Evolutionary conservation across 1,139 yeast genomes (phyloP).

Genomic region (Groenewaldozyma auringiensis): DNA sequence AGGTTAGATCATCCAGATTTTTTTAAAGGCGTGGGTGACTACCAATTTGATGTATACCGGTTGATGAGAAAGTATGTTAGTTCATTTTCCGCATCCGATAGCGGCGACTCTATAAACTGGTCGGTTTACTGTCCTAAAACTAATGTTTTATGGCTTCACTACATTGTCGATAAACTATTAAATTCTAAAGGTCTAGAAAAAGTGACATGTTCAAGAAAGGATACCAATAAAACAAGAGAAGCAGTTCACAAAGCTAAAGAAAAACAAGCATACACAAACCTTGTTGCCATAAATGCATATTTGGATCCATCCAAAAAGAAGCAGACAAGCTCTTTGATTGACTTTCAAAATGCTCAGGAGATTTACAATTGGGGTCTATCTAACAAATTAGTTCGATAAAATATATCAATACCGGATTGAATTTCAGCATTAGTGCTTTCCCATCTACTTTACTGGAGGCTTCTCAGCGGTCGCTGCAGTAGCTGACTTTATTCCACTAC

Average conservation of each 20-base stretch:
- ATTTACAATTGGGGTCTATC: conserved; percentile 27
- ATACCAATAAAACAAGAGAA: conserved; percentile 16
- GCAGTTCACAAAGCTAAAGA: no score
- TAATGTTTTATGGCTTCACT: conserved; percentile 46
- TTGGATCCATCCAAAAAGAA: conserved; percentile 32
- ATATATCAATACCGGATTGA: no score
- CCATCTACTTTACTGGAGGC: no score
- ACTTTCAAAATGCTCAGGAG: conserved; percentile 24
- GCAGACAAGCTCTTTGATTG: conserved; percentile 17
- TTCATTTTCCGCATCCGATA: conserved; percentile 1
- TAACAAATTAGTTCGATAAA: conserved; percentile 18
- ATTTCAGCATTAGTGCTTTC: no score
- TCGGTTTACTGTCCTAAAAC: conserved; percentile 36
- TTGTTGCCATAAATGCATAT: conserved; percentile 26
- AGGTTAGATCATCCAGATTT: conserved; percentile 43
- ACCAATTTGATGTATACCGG: conserved; percentile 47
- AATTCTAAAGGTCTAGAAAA: conserved; percentile 31
- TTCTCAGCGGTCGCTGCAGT: not conserved
- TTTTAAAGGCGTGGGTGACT: conserved; percentile 44
- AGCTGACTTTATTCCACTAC: not conserved
- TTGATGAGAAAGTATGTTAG: conserved; percentile 34
- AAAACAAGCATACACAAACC: conserved; percentile 21
- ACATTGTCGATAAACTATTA: conserved; percentile 38
- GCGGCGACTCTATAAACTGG: conserved; percentile 33
- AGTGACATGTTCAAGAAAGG: conserved; percentile 20